Conservation (phyloP, 441 rosid species). For the Croton setiger region DNA sequence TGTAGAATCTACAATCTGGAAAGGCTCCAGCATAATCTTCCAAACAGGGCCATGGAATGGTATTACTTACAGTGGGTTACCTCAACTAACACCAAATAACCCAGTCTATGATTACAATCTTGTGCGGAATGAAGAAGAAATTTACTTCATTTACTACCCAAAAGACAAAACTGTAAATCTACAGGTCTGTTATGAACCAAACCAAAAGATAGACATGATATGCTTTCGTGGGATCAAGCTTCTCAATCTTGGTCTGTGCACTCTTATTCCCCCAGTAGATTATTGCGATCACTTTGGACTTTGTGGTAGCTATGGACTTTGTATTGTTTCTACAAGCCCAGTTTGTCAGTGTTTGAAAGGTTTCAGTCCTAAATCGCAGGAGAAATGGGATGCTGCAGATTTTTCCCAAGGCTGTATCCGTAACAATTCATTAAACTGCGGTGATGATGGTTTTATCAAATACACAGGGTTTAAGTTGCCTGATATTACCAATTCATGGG, state of each 20-base stretch:
- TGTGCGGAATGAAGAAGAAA: conserved; percentile 29
- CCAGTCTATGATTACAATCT: conserved; percentile 31
- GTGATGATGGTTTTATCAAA: conserved; percentile 2
- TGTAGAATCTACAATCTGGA: conserved; percentile 40
- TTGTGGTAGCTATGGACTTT: conserved; percentile 52
- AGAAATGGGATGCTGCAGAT: conserved; percentile 43
- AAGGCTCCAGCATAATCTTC: conserved; percentile 19
- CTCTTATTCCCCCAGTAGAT: conserved; percentile 38
- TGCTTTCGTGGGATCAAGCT: conserved; percentile 44
- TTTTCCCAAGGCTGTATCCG: conserved; percentile 54
- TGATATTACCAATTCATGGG: conserved; percentile 18
- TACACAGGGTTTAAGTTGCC: conserved; percentile 23
- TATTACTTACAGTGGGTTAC: conserved; percentile 49
- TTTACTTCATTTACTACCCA: conserved; percentile 30
- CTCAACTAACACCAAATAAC: conserved; percentile 33
- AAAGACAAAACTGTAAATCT: conserved; percentile 18
- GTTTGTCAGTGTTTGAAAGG: conserved; percentile 54
- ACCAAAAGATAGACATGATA: conserved; percentile 25
- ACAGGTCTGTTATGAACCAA: conserved; percentile 32
- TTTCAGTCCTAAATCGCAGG: conserved; percentile 41
- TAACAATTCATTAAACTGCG: conserved; percentile 37
- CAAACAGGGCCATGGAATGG: conserved; percentile 73
- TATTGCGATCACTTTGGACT: conserved; percentile 41
- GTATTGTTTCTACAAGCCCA: conserved; percentile 43
- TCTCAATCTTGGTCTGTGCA: conserved; percentile 40